A percentile compares a stretch with the other conserved stretches of the same genome.
phyloP scores from a whole-genome alignment of 139 green algal genomes.

The Chlamydomonas sp. region DNA sequence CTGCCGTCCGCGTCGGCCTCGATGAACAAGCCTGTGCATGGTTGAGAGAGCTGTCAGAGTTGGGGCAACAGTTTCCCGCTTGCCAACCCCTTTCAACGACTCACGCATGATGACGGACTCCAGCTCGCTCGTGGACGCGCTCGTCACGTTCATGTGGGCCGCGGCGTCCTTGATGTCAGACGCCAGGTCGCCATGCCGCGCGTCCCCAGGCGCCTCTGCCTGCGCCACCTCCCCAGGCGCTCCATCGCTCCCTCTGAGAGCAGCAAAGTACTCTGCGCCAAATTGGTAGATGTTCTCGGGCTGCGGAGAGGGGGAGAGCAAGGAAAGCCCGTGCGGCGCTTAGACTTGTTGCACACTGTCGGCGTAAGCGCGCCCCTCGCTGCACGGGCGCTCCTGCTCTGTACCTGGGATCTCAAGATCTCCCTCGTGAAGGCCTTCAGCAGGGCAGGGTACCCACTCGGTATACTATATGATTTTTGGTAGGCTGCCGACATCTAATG shows the following conservation, averaged over 20 bases:
- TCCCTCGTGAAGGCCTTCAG: constrained; percentile 64
- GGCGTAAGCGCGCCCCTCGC: too few relatives aligned
- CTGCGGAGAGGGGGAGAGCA: constrained; percentile 25
- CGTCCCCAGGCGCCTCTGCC: not conserved
- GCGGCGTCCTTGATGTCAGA: constrained; percentile 4
- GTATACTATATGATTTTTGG: constrained; percentile 58
- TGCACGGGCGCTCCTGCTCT: too few relatives aligned
- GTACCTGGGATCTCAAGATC: constrained; percentile 45
- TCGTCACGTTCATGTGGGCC: constrained; percentile 20
- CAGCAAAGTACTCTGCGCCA: constrained; percentile 56
- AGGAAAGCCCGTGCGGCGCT: not conserved
- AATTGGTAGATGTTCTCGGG: constrained; percentile 68
- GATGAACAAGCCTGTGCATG: constrained; percentile 39
- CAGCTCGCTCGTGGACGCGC: constrained; percentile 22
- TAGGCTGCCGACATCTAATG: too few relatives aligned
- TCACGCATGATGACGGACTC: constrained; percentile 36
- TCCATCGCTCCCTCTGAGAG: constrained; percentile 23
- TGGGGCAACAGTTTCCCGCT: not conserved
- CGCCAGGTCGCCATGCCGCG: too few relatives aligned
- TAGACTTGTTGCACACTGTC: constrained; percentile 5
- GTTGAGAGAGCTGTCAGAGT: not conserved
- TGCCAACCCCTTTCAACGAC: not conserved
- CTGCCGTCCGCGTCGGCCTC: constrained; percentile 39
- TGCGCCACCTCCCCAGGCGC: not conserved
- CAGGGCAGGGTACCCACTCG: constrained; percentile 47